Percentiles rank a stretch among this genome's conserved stretches.
Conservation (phyloP, 345 rosid genomes). For the Cardamine occulta region DNA sequence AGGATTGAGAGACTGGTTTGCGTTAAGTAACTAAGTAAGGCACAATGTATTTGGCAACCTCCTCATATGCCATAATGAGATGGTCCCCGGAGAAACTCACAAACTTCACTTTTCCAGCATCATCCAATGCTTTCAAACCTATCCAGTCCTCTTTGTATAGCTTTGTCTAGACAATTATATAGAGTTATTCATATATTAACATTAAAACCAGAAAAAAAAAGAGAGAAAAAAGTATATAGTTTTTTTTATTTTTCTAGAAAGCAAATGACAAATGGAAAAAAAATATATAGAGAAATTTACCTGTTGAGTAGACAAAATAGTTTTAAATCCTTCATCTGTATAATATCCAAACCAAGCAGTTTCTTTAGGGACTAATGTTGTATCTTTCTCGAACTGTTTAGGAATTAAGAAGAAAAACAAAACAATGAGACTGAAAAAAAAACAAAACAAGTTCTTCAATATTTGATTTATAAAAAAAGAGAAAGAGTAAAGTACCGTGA, state of each 20-base stretch:
- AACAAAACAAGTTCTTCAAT: background rate
- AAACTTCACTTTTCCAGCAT: constrained; percentile 66
- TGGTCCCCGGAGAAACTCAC: constrained; percentile 72
- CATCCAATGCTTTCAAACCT: constrained; percentile 70
- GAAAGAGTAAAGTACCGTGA: constrained; percentile 58
- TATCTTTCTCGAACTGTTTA: constrained; percentile 73
- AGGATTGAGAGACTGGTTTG: background rate
- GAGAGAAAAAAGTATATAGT: no score
- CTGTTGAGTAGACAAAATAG: constrained; percentile 59
- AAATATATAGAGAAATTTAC: constrained; percentile 21
- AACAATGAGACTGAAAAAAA: constrained; percentile 12
- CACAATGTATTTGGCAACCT: constrained; percentile 61
- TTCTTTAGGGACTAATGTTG: constrained; percentile 79
- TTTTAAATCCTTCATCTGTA: constrained; percentile 69
- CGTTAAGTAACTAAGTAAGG: constrained; percentile 55
- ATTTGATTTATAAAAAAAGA: background rate
- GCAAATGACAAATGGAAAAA: background rate
- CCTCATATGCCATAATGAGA: constrained; percentile 58
- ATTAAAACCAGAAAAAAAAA: no score
- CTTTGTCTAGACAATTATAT: constrained; percentile 53
- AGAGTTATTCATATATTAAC: background rate
- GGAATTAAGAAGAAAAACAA: background rate
- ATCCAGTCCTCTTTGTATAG: constrained; percentile 93
- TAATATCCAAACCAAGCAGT: constrained; percentile 96
- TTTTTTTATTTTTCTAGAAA: background rate